Evolutionary conservation across 345 rosid genomes (phyloP).

Genomic region (Dipteronia dyeriana): DNA sequence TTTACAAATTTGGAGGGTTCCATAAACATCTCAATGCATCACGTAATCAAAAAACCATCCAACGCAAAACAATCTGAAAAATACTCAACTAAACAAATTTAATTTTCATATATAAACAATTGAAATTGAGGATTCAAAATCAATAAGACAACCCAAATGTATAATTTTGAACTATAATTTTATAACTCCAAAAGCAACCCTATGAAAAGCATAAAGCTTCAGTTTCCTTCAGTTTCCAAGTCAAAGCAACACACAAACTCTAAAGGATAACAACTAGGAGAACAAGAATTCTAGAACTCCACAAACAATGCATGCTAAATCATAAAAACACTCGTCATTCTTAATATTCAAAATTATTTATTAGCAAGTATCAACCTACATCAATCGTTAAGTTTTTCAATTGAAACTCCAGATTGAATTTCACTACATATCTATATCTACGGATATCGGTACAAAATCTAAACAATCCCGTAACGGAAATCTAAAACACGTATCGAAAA

Average conservation of each 20-base stretch:
- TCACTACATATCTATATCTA: slow-evolving; percentile 11
- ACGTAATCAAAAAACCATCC: no score
- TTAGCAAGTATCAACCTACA: background rate
- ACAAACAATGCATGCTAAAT: background rate
- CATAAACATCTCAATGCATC: no score
- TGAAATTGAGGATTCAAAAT: no score
- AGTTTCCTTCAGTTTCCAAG: slow-evolving; percentile 33
- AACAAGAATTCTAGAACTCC: slow-evolving; percentile 1
- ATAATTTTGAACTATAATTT: slow-evolving; percentile 15
- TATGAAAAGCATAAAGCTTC: background rate
- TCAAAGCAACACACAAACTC: slow-evolving; percentile 9
- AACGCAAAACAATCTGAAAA: no score
- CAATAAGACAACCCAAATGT: no score
- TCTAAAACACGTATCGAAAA: background rate
- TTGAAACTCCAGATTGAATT: no score
- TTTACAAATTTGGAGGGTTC: no score
- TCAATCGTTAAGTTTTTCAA: background rate
- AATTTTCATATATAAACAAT: no score
- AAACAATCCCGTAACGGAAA: background rate
- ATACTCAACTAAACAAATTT: no score
- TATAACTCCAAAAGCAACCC: slow-evolving; percentile 14
- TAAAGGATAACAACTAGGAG: background rate
- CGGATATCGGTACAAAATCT: background rate
- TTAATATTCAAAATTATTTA: background rate
- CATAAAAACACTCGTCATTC: background rate